These are phyloP conservation scores for Trichosanthes truncata DNA, from an alignment of 306 rosid genomes.

Conservation along the genomic window DNA sequence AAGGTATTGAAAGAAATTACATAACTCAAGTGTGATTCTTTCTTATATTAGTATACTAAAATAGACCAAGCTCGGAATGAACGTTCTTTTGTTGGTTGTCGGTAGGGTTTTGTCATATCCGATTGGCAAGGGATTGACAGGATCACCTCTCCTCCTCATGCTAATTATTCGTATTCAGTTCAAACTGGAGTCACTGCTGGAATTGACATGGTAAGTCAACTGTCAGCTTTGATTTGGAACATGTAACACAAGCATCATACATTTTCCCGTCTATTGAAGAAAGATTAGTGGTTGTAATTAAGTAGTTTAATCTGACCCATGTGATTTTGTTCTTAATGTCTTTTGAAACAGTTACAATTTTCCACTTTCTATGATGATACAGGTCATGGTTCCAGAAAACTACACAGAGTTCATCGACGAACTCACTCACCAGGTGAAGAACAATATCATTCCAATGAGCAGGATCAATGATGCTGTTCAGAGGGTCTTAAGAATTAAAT, in stretches of 20 bases:
- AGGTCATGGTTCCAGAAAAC: constrained; percentile 68
- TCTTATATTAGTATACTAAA: background rate
- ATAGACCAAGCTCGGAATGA: background rate
- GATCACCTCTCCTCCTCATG: constrained; percentile 76
- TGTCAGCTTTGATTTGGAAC: background rate
- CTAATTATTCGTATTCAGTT: constrained; percentile 73
- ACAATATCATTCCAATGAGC: constrained; percentile 52
- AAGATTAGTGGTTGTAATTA: background rate
- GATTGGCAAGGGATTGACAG: constrained; percentile 84
- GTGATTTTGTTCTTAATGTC: background rate
- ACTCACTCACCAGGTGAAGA: constrained; percentile 51
- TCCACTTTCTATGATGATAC: constrained; percentile 14
- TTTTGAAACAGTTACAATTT: background rate
- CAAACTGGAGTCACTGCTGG: constrained; percentile 68
- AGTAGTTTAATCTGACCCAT: background rate
- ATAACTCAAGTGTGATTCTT: background rate
- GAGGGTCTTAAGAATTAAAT: constrained; percentile 68
- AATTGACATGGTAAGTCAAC: constrained; percentile 63
- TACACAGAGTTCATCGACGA: constrained; percentile 44
- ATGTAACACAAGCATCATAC: background rate
- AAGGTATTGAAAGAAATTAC: constrained; percentile 31
- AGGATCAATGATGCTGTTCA: constrained; percentile 75
- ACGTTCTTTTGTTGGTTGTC: background rate
- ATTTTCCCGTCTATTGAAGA: background rate
- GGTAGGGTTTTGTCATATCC: constrained; percentile 76